These are phyloP conservation scores for Pistacia vera DNA, from an alignment of 345 rosid genomes.

Conservation along the genomic window DNA sequence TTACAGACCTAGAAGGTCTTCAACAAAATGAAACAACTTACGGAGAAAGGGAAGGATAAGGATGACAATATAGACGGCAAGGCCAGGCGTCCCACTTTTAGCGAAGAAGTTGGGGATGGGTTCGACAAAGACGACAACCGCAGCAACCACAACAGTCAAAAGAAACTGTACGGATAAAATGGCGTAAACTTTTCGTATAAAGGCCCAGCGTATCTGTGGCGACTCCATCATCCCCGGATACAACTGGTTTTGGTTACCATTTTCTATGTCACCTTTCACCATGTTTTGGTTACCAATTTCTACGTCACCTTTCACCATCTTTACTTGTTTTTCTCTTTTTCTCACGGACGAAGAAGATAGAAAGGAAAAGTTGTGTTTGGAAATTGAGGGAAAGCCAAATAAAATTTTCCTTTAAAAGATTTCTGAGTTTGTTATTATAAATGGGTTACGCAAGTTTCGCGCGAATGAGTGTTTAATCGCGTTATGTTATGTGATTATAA, in stretches of 20 bases:
- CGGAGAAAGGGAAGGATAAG: slow-evolving; percentile 43
- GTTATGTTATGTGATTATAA: too few relatives aligned
- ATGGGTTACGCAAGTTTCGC: neutral
- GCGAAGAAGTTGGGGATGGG: slow-evolving; percentile 47
- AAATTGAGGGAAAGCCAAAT: neutral
- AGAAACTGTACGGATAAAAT: slow-evolving; percentile 51
- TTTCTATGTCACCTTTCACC: slow-evolving; percentile 20
- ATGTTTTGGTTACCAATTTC: slow-evolving; percentile 16
- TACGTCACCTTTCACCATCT: slow-evolving; percentile 31
- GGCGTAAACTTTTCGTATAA: slow-evolving; percentile 60
- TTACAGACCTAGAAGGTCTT: neutral
- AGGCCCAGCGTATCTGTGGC: slow-evolving; percentile 68
- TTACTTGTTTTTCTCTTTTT: neutral
- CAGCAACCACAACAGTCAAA: slow-evolving; percentile 42
- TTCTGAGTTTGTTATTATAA: neutral
- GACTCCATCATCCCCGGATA: slow-evolving; percentile 55
- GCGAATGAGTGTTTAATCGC: neutral
- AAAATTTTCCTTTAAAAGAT: too few relatives aligned
- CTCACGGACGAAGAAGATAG: neutral
- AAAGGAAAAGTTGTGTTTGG: neutral
- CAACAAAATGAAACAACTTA: slow-evolving; percentile 9
- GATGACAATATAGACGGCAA: slow-evolving; percentile 37
- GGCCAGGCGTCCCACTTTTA: slow-evolving; percentile 29
- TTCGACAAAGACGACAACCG: slow-evolving; percentile 38
- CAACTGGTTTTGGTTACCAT: slow-evolving; percentile 15